Base-by-base conservation (phyloP, 257 asterid species). In the Jasminum sambac region DNA sequence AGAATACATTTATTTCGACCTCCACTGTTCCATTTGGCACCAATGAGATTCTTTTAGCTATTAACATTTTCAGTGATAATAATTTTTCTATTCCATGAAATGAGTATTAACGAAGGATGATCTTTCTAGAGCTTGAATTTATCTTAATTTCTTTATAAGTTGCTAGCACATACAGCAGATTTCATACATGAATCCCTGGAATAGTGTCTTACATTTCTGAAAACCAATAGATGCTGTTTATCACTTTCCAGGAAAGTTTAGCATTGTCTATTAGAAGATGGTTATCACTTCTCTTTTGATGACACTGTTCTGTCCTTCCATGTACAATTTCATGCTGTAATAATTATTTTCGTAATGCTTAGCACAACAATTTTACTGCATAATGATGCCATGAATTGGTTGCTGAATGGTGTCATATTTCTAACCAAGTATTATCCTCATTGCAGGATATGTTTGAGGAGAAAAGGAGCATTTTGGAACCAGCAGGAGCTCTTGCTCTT, bases 401-500 rank as follows among this genome's bases (percentile, higher is more conserved):
- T 19, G 14, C 26, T 8, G 36, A 21, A 55, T 55, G 23, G 21
- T 43, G 38, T 14, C 52, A 34, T 59, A 16, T 74, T 44, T 55
- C 69, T 72, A 48, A 79, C 37, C 40, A 65, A 38, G 36, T 30
- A 30, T 8, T 66, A 76, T 34, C 59, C 39, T 52, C 79, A 58
- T 73, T 50, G 67, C 80, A 91, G 98, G 92, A 91, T 81, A 89
- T 95, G 96, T 95, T 91, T 81, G 99, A 95, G 85, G 99, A 95
- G 90, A 95, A 89, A 77, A 85, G 98, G 82, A 91, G 88, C 82
- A 95, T 95, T 67, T 74, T 95, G 77, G 99, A 95, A 78, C 99
- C 98, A 64, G 96, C 99, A 25, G 99, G 99, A 73, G 99, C 99
- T 41, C 98, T 95, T 83, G 81, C 99, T 64, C 81, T 95, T 41